Conservation (phyloP, 495 filamentous ascomycete genomes). For the Oleoguttula mirabilis region DNA sequence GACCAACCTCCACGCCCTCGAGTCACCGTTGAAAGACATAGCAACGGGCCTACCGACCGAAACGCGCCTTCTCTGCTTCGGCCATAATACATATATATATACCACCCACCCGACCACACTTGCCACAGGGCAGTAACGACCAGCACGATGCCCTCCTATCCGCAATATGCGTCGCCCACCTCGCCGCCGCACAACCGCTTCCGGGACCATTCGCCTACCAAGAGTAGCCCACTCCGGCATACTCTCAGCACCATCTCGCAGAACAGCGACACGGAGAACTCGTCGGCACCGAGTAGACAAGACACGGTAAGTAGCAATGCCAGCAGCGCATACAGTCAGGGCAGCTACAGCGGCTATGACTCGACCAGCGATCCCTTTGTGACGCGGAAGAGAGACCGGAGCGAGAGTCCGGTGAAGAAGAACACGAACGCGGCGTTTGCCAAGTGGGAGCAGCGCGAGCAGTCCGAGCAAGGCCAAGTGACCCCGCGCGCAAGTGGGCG, state of each 20-base stretch:
- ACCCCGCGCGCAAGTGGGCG: conserved; percentile 1
- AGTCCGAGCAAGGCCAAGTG: conserved; percentile 7
- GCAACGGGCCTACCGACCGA: too few species aligned
- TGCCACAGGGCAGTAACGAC: not conserved
- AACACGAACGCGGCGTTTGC: conserved; percentile 19
- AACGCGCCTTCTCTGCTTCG: too few species aligned
- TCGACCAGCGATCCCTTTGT: conserved; percentile 20
- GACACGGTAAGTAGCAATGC: conserved; percentile 17
- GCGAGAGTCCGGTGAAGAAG: conserved; percentile 20
- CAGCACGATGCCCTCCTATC: conserved; percentile 13
- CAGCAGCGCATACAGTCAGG: conserved; percentile 12
- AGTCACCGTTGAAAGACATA: too few species aligned
- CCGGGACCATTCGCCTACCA: conserved; percentile 12
- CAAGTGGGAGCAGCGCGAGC: conserved; percentile 22
- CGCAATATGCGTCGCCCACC: conserved; percentile 9
- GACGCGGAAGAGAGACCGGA: conserved; percentile 17
- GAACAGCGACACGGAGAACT: conserved; percentile 19
- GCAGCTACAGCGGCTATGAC: conserved; percentile 19
- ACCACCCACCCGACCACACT: too few species aligned
- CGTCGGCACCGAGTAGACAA: conserved; percentile 12
- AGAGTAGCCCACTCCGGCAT: conserved; percentile 17
- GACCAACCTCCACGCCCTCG: too few species aligned
- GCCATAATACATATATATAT: too few species aligned
- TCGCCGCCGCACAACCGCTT: conserved; percentile 16
- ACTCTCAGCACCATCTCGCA: conserved; percentile 17